phyloP scores from a whole-genome alignment of 352 stramenopile genomes.

The Globisporangium lucens region DNA sequence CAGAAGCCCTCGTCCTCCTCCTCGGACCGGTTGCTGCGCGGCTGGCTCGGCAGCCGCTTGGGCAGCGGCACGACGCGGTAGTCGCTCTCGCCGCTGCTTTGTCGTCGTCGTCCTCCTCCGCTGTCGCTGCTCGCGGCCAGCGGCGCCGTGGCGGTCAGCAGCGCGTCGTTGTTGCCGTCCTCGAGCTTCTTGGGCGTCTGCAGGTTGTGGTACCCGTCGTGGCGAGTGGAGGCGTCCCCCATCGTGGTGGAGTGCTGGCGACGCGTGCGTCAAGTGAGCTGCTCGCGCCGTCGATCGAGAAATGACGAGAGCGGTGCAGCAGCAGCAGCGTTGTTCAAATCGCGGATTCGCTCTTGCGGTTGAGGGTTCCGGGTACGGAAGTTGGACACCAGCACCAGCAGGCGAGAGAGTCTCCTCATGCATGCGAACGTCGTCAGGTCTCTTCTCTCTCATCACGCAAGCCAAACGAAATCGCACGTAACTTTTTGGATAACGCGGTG shows the following conservation, averaged over 20 bases:
- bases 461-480: not conserved
- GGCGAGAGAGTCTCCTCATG: too few species aligned
- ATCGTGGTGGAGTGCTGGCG: not conserved
- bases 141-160: not conserved
- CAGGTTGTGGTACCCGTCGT: slow-evolving; percentile 1
- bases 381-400: not conserved
- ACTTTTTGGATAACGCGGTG: not conserved
- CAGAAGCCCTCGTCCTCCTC: slow-evolving; percentile 32
- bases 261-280: not conserved
- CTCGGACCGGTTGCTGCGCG: not conserved
- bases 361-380: not conserved
- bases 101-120: not conserved
- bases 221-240: not conserved
- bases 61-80: slow-evolving; percentile 12
- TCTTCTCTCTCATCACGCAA: not conserved
- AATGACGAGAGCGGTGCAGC: not conserved
- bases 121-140: not conserved
- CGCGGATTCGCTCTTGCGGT: not conserved
- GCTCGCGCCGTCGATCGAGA: not conserved
- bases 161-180: not conserved
- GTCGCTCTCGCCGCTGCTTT: not conserved
- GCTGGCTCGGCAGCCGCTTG: not conserved
- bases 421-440: too few species aligned
- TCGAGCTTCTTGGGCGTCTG: slow-evolving; percentile 7
- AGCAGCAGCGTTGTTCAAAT: not conserved